These are phyloP conservation scores for Diaporthe sp. DNA, from an alignment of 2,329 filamentous ascomycete genomes.

Conservation along the genomic window DNA sequence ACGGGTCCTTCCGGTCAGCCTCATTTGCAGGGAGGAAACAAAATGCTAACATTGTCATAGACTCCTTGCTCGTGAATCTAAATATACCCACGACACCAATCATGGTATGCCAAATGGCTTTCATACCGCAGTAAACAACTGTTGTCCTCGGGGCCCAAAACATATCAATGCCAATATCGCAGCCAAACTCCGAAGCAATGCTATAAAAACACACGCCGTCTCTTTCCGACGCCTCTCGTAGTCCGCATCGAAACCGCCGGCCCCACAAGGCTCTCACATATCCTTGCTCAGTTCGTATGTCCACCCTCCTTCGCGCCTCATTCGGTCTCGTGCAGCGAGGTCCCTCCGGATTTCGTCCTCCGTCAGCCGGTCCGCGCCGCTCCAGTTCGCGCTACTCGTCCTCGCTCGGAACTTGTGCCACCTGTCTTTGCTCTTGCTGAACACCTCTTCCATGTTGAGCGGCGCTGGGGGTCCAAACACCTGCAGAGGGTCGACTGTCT, in stretches of 20 bases:
- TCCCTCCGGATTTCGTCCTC: slow-evolving; percentile 89
- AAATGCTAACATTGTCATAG: slow-evolving; percentile 10
- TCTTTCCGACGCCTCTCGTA: not conserved
- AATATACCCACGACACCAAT: slow-evolving; percentile 15
- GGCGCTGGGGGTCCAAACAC: slow-evolving; percentile 92
- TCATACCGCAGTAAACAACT: not conserved
- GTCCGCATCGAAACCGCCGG: not conserved
- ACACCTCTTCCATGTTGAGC: slow-evolving; percentile 96
- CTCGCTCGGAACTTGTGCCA: slow-evolving; percentile 90
- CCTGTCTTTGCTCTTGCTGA: slow-evolving; percentile 87
- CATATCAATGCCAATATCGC: slow-evolving; percentile 16
- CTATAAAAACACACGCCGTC: slow-evolving; percentile 2
- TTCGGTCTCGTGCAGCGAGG: slow-evolving; percentile 80
- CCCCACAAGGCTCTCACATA: slow-evolving; percentile 48
- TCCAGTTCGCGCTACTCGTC: slow-evolving; percentile 97
- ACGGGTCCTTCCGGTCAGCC: not conserved
- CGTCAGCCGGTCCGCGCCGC: slow-evolving; percentile 82
- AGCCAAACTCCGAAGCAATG: slow-evolving; percentile 32
- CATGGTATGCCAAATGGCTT: not conserved
- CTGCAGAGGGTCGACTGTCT: slow-evolving; percentile 83
- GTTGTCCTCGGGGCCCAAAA: not conserved
- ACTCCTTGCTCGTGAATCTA: slow-evolving; percentile 13
- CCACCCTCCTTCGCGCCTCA: slow-evolving; percentile 89
- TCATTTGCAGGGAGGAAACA: slow-evolving; percentile 19
- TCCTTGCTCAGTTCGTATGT: slow-evolving; percentile 72